These are phyloP conservation scores for Eucalyptus brandiana DNA, from an alignment of 345 rosid species.

Conservation along the genomic window DNA sequence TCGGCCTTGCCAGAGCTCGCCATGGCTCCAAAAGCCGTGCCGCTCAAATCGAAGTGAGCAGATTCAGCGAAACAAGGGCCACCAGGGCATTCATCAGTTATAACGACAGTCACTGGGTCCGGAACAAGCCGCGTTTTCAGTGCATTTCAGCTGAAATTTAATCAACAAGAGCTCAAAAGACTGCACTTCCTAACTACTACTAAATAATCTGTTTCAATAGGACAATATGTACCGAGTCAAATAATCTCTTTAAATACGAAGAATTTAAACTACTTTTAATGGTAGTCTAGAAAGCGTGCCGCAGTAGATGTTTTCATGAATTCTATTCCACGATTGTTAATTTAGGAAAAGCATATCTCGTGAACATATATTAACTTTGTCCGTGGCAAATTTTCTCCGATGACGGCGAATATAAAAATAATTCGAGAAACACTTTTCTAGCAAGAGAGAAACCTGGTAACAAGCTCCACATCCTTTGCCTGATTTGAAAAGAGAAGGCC, in stretches of 20 bases:
- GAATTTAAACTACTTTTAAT: neutral
- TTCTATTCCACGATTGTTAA: neutral
- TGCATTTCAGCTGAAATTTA: conserved; percentile 37
- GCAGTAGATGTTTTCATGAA: neutral
- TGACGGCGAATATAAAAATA: no score
- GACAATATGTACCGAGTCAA: neutral
- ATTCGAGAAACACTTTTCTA: no score
- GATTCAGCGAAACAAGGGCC: conserved; percentile 33
- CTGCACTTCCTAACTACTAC: neutral
- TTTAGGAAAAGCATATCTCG: no score
- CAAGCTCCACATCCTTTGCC: no score
- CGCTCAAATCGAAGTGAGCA: conserved; percentile 58
- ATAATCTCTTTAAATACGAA: neutral
- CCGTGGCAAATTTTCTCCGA: no score
- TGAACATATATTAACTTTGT: no score
- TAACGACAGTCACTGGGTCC: conserved; percentile 41
- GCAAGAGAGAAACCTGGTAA: neutral
- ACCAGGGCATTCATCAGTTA: conserved; percentile 63
- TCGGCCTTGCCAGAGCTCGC: conserved; percentile 45
- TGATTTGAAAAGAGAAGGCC: no score
- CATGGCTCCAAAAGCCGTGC: conserved; percentile 67
- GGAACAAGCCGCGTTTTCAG: conserved; percentile 41
- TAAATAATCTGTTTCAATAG: neutral
- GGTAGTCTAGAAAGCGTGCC: neutral
- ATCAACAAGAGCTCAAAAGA: neutral